Base-by-base conservation (phyloP, 257 asterid species). In the Anisodus tanguticus region DNA sequence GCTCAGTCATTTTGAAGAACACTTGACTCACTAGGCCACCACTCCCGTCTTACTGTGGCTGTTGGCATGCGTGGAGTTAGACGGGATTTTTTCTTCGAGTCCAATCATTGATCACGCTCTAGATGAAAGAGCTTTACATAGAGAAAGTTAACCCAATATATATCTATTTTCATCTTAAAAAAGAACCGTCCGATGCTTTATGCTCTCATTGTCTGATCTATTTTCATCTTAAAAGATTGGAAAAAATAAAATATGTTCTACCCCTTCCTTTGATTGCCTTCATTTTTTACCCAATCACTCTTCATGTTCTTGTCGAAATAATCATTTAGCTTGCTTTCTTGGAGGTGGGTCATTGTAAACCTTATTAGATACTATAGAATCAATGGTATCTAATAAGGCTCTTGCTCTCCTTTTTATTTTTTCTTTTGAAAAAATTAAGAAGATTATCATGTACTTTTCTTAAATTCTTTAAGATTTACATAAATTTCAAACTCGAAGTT, bases 271-370 rank as follows among this genome's bases (percentile, higher is more conserved):
- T 62, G 1, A 19, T 22, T 19, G 0, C 69, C 19, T 62, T 62
- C 0, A 62, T 9, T 0, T 22, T 22, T 22, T 19, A 49, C 3
- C 11, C 11, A 9, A 49, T 49, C 54, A 2, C 67, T 60, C 67
- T 22, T 0, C 17, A 63, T 22, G 16, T 63, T 63, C 43, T 63
- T 63, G 9, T 63, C 8, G 17, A 0, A 63, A 63, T 63, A 22
- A 16, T 0, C 41, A 22, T 13, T 63, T 63, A 22, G 3, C 0
- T 63, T 0, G 13, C 9, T 3, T 19, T 22, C 0, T 4, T 10
- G 39, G 16, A 62, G 37, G 0, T 19, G 0, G 9, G 69, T 22
- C 7, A 63, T 22, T 63, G 26, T 0, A 62, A 62, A 22, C 31
- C 67, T 19, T 62, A 62, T 62, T 3, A 62, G 37, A 3, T 62